Percentiles rank a stretch among this genome's conserved stretches.
Evolutionary conservation across 2,329 filamentous ascomycete species (phyloP).

Genomic region (Penicillium sp.): DNA sequence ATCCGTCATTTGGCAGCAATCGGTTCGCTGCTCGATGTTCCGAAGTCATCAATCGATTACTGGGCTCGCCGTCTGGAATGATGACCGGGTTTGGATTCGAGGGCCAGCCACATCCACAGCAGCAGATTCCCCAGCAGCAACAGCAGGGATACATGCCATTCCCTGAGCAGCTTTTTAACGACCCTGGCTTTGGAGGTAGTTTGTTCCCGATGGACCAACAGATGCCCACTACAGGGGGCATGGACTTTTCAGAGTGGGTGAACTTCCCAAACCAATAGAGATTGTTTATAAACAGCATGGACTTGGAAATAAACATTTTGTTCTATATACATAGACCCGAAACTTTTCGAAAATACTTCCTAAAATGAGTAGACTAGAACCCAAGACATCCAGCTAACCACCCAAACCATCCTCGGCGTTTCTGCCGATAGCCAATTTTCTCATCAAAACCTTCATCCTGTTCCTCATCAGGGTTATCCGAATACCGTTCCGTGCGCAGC

Average conservation of each 20-base stretch:
- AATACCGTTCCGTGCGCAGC: conserved; percentile 20
- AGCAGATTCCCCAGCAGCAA: conserved; percentile 14
- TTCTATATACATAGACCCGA: neutral
- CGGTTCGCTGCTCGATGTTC: conserved; percentile 38
- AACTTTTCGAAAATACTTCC: neutral
- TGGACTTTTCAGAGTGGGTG: conserved; percentile 41
- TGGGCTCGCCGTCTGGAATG: conserved; percentile 26
- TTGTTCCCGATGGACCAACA: conserved; percentile 35
- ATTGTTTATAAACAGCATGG: conserved; percentile 1
- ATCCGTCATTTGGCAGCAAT: conserved; percentile 37
- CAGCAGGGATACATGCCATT: conserved; percentile 35
- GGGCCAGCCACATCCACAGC: conserved; percentile 6
- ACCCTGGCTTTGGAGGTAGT: conserved; percentile 31
- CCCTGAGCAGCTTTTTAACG: conserved; percentile 34
- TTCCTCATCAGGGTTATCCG: conserved; percentile 10
- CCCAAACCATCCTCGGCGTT: conserved; percentile 7
- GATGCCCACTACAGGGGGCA: conserved; percentile 24
- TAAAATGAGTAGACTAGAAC: neutral
- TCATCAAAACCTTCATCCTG: conserved; percentile 10
- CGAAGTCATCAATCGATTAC: conserved; percentile 38
- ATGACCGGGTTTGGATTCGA: conserved; percentile 9
- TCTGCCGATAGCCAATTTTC: conserved; percentile 1
- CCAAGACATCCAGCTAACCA: conserved; percentile 15
- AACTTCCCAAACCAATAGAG: conserved; percentile 25
- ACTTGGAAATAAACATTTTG: neutral